Percentiles rank a stretch among this genome's conserved stretches.
Conservation (phyloP, 768 basidiomycete genomes). For the Sporobolomyces pararoseus region DNA sequence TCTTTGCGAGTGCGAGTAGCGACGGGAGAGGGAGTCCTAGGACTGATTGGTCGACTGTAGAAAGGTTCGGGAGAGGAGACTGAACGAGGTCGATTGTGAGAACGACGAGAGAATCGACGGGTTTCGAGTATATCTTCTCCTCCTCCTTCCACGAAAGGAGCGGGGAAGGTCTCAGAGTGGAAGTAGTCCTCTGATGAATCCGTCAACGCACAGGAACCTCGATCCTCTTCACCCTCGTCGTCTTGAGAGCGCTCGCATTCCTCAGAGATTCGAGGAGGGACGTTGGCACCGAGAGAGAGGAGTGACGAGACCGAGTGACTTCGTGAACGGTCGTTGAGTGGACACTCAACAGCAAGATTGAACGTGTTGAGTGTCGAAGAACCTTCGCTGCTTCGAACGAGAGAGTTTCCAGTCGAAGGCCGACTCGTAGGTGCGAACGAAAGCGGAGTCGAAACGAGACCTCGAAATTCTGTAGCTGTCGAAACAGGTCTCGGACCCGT, state of each 20-base stretch:
- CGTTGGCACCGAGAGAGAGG: background rate
- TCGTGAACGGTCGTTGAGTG: background rate
- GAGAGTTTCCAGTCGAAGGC: background rate
- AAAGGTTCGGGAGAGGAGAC: background rate
- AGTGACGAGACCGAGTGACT: background rate
- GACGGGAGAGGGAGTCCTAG: background rate
- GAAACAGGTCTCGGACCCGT: no score
- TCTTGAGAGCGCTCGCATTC: background rate
- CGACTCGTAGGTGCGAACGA: background rate
- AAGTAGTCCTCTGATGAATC: background rate
- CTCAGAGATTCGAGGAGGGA: background rate
- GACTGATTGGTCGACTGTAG: background rate
- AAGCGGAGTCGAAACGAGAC: background rate
- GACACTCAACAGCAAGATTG: no score
- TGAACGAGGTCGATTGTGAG: background rate
- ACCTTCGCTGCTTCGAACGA: background rate
- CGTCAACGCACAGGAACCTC: background rate
- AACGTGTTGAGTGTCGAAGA: background rate
- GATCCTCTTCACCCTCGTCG: background rate
- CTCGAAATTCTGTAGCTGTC: no score
- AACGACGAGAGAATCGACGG: background rate
- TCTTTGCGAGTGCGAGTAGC: conserved; percentile 2
- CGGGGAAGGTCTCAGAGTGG: conserved; percentile 5
- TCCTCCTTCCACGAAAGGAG: background rate
- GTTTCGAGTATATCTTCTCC: background rate